Conservation (phyloP, 352 stramenopile genomes). For the Thalassiosira gravida region DNA sequence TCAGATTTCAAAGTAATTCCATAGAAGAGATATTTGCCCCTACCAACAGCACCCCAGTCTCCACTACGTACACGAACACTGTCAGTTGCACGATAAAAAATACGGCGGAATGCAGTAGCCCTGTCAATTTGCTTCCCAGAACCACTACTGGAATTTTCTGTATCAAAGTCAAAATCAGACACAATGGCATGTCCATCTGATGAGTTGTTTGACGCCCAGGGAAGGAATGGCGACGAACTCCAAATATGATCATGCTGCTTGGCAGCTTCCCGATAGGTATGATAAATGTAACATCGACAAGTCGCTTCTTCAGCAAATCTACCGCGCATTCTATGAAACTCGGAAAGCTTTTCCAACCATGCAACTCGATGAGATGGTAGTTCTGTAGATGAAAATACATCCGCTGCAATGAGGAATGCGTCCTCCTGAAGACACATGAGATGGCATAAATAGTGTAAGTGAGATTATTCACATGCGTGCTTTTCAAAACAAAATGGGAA, state of each 20-base stretch:
- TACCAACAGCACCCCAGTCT: slow-evolving; percentile 68
- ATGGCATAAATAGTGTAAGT: background rate
- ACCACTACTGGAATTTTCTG: slow-evolving; percentile 63
- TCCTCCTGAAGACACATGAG: slow-evolving; percentile 64
- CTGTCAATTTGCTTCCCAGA: slow-evolving; percentile 70
- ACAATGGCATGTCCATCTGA: slow-evolving; percentile 61
- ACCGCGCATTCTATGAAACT: slow-evolving; percentile 78
- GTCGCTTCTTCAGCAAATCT: slow-evolving; percentile 85
- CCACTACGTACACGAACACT: slow-evolving; percentile 75
- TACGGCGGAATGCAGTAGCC: slow-evolving; percentile 74
- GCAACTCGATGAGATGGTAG: slow-evolving; percentile 81
- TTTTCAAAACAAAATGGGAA: background rate
- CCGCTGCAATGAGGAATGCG: slow-evolving; percentile 80
- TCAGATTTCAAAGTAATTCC: slow-evolving; percentile 81
- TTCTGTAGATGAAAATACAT: slow-evolving; percentile 86
- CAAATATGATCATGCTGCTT: slow-evolving; percentile 80
- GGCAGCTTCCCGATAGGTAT: slow-evolving; percentile 78
- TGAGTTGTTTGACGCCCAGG: slow-evolving; percentile 74
- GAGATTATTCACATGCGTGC: background rate
- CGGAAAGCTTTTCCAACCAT: slow-evolving; percentile 83
- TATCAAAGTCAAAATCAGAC: slow-evolving; percentile 65
- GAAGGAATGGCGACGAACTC: slow-evolving; percentile 83
- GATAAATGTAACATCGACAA: slow-evolving; percentile 84
- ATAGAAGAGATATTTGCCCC: slow-evolving; percentile 80
- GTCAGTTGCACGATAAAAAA: slow-evolving; percentile 85